Percentiles rank a stretch among this genome's conserved stretches.
phyloP scores from a whole-genome alignment of 805 yeast species.

The Kuraishia ogatae region DNA sequence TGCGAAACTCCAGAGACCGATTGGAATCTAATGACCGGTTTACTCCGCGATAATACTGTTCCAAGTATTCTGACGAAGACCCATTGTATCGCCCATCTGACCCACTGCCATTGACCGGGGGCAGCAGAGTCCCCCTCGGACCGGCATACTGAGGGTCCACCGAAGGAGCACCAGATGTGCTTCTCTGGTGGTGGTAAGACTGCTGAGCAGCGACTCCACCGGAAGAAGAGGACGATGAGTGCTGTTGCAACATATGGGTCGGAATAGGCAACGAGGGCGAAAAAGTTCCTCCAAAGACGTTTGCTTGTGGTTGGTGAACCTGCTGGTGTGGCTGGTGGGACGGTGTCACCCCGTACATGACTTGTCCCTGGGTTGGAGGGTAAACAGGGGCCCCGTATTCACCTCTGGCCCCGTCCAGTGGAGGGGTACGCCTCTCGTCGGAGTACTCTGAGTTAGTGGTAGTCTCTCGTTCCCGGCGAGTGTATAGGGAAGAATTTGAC shows the following conservation, averaged over 20 bases:
- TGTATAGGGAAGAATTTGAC: not conserved
- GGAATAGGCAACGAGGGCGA: not conserved
- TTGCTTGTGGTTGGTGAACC: not conserved
- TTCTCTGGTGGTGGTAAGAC: not conserved
- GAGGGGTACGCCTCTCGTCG: not conserved
- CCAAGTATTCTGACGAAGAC: not conserved
- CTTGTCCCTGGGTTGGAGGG: not conserved
- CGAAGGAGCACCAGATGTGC: not conserved
- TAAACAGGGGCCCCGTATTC: not conserved
- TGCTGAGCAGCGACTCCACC: not conserved
- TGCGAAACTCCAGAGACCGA: not conserved
- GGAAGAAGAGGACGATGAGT: not conserved
- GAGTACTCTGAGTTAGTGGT: constrained; percentile 1
- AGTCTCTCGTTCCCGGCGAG: not conserved
- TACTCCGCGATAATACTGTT: not conserved
- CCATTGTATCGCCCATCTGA: not conserved
- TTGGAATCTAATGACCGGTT: not conserved
- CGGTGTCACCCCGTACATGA: not conserved
- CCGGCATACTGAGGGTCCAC: not conserved
- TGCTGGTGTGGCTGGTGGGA: not conserved
- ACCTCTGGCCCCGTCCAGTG: not conserved
- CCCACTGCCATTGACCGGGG: not conserved
- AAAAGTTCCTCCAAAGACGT: not conserved
- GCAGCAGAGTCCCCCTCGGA: not conserved
- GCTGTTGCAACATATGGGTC: not conserved